Evolutionary conservation across 2,329 filamentous ascomycete species (phyloP).

Genomic region (Aspergillus ibericus): DNA sequence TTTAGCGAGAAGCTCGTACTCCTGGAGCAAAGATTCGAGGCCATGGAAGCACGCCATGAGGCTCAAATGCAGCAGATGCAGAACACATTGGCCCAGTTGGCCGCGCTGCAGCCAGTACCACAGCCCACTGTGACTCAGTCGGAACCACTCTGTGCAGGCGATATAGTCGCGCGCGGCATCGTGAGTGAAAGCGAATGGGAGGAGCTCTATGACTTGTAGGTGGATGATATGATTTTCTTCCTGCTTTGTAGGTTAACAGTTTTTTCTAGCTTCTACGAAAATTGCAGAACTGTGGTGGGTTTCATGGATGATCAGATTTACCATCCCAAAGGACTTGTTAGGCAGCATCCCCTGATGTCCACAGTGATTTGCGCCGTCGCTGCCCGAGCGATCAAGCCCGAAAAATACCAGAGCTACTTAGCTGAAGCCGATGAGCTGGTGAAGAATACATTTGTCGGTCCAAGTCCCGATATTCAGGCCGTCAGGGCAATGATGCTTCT

Average conservation of each 20-base stretch:
- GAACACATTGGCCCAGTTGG: no score
- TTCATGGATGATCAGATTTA: constrained; percentile 7
- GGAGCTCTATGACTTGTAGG: constrained; percentile 6
- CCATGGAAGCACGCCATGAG: no score
- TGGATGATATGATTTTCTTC: background rate
- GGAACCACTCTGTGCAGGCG: background rate
- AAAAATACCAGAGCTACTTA: background rate
- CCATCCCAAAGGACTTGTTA: background rate
- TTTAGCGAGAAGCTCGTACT: no score
- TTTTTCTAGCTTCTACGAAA: background rate
- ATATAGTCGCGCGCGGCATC: background rate
- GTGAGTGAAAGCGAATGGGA: constrained; percentile 4
- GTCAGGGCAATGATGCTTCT: constrained; percentile 2
- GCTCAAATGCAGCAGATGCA: no score
- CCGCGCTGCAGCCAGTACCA: background rate
- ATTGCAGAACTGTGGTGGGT: background rate
- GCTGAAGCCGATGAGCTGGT: background rate
- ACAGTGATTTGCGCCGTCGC: background rate
- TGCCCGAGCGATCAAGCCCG: background rate
- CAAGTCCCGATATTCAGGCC: background rate
- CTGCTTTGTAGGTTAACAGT: background rate
- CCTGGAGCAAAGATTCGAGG: no score
- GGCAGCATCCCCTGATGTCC: background rate
- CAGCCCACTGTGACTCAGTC: no score
- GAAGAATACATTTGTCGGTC: background rate